Evolutionary conservation across 2,329 filamentous ascomycete species (phyloP), one percentile per base, ranked within the genome.

Genomic region (Karstenula rhodostoma): DNA sequence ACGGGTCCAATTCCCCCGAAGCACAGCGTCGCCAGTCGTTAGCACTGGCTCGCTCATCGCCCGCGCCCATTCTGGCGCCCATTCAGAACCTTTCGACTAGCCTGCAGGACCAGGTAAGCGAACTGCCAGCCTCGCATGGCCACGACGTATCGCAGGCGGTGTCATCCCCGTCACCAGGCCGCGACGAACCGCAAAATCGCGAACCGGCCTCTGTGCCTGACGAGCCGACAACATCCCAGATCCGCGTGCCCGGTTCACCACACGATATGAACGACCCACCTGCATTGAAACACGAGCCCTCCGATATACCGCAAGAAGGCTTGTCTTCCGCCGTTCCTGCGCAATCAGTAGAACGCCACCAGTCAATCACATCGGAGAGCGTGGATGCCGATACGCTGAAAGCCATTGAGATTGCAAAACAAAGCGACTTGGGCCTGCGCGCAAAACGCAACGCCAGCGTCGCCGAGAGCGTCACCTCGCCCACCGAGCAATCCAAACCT

Each of bases 1-100:
- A 82, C 63, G 75, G 76, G 47, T 80, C 80, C 42, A 73, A 74
- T 40, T 82, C 80, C 49, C 81, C 81, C 43, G 79, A 82, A 60
- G 77, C 79, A 65, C 74, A 75, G 49, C 72, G 78, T n/a, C 73
- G 77, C 46, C 80, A 69, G 64, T 80, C 67, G 54, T 67, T 71
- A 62, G 51, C 51, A 19, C 70, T 70, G 61, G 68, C 64, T 35
- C 67, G 68, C 58, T 71, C 68, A 40, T 77, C 61, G 60, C 73
- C 71, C 56, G 77, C 71, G 61, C 74, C 69, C 13, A 62, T 74
- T 3, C 71, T 82, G n/a, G 77, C 80, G 22, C 80, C 80, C 23
- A 76, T 82, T 25, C 77, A 80, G 51, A 67, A 67, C 49, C 66
- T 75, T 62, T 70, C 69, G 15, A 44, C 60, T 32, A 61, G 62